These are phyloP conservation scores for Astragalus membranaceus DNA, from an alignment of 306 rosid genomes.

Conservation along the genomic window DNA sequence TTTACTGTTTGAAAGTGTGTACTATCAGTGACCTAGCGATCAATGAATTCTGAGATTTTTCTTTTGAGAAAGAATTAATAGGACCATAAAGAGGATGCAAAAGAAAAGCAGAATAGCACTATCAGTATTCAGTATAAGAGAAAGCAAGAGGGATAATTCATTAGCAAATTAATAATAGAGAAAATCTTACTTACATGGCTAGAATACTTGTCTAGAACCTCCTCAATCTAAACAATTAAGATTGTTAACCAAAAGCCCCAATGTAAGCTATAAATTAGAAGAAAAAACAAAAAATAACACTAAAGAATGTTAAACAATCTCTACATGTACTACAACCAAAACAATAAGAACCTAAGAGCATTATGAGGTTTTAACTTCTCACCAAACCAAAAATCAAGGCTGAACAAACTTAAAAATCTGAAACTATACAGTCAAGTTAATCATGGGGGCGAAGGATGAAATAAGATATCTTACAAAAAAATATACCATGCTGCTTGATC, in stretches of 20 bases:
- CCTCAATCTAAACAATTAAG: too few relatives aligned
- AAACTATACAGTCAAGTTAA: not conserved
- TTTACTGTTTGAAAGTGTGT: not conserved
- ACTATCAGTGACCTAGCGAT: not conserved
- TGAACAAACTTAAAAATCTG: not conserved
- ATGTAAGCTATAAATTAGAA: too few relatives aligned
- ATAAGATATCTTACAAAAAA: too few relatives aligned
- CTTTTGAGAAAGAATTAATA: not conserved
- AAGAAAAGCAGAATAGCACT: not conserved
- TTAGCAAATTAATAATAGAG: not conserved
- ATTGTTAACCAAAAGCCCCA: too few relatives aligned
- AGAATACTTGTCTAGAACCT: constrained; percentile 69
- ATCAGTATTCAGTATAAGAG: not conserved
- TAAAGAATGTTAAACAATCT: too few relatives aligned
- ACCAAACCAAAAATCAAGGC: not conserved
- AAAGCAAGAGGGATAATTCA: not conserved
- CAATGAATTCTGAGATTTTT: not conserved
- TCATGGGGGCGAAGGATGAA: too few relatives aligned
- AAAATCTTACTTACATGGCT: constrained; percentile 53
- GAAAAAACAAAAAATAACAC: too few relatives aligned
- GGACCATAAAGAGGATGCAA: not conserved
- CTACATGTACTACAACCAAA: too few relatives aligned
- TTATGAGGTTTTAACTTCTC: not conserved
- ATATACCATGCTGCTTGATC: too few relatives aligned
- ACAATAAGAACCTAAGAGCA: not conserved